Evolutionary conservation across 306 rosid genomes (phyloP).

Genomic region (Fragaria nilgerrensis): DNA sequence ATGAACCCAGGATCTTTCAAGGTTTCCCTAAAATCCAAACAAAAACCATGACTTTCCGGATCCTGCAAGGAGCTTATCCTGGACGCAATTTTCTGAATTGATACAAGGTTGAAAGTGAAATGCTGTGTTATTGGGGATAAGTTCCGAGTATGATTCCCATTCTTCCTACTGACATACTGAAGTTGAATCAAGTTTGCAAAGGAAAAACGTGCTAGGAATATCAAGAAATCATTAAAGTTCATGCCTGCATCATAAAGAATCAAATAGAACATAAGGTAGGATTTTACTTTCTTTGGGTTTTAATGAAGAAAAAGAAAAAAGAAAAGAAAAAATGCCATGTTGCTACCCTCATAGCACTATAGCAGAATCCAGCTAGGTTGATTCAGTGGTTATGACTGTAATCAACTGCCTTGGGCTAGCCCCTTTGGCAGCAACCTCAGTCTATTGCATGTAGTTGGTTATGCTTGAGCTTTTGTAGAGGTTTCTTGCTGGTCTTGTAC

Average conservation of each 20-base stretch:
- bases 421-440: neutral
- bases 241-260: conserved; percentile 60
- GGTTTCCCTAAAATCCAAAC: conserved; percentile 47
- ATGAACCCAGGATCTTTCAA: conserved; percentile 49
- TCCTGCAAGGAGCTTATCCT: conserved; percentile 49
- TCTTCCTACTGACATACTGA: conserved; percentile 32
- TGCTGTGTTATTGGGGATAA: conserved; percentile 42
- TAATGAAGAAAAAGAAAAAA: neutral
- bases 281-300: neutral
- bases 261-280: conserved; percentile 5
- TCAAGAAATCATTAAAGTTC: conserved; percentile 77
- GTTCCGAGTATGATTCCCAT: conserved; percentile 18
- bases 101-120: conserved; percentile 56
- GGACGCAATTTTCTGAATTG: conserved; percentile 36
- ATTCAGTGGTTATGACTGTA: neutral
- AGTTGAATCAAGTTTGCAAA: conserved; percentile 59
- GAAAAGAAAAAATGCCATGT: neutral
- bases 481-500: neutral
- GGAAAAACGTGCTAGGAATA: conserved; percentile 51
- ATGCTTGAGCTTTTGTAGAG: neutral
- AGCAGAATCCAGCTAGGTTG: neutral
- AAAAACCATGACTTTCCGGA: conserved; percentile 44
- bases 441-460: neutral
- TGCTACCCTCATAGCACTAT: neutral
- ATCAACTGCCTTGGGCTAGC: neutral